Evolutionary conservation across 2,329 filamentous ascomycete species (phyloP).

Genomic region (Cercospora sp.): DNA sequence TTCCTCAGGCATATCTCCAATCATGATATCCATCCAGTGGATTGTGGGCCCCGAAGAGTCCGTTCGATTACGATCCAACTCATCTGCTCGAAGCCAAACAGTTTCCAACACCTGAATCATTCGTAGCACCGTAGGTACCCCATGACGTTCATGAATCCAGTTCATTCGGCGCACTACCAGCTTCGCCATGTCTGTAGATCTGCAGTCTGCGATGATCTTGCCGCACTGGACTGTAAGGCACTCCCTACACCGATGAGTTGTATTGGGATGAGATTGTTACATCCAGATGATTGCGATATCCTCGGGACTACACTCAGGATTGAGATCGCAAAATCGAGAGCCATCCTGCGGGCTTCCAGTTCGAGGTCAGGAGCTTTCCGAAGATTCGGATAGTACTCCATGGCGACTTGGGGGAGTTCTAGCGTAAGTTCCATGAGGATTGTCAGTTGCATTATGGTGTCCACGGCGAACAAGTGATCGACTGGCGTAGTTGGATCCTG

Average conservation of each 20-base stretch:
- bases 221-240: background rate
- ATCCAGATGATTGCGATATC: background rate
- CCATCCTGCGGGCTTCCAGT: background rate
- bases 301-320: background rate
- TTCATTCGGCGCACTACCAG: background rate
- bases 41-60: background rate
- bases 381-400: background rate
- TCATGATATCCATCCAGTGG: constrained; percentile 28
- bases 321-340: constrained; percentile 4
- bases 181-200: background rate
- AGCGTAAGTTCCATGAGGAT: constrained; percentile 21
- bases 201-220: background rate
- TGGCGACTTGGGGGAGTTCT: constrained; percentile 15
- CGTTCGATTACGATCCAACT: constrained; percentile 10
- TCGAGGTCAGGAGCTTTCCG: background rate
- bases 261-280: background rate
- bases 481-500: constrained; percentile 19
- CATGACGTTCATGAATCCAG: background rate
- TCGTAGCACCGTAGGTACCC: background rate
- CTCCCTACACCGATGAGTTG: background rate
- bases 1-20: constrained; percentile 19
- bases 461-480: constrained; percentile 20
- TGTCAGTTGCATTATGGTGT: constrained; percentile 17
- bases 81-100: constrained; percentile 22
- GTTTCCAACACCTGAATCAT: constrained; percentile 20